Conservation (phyloP, 129 eudicot genomes). For the Pseudognaphalium luteoalbum region DNA sequence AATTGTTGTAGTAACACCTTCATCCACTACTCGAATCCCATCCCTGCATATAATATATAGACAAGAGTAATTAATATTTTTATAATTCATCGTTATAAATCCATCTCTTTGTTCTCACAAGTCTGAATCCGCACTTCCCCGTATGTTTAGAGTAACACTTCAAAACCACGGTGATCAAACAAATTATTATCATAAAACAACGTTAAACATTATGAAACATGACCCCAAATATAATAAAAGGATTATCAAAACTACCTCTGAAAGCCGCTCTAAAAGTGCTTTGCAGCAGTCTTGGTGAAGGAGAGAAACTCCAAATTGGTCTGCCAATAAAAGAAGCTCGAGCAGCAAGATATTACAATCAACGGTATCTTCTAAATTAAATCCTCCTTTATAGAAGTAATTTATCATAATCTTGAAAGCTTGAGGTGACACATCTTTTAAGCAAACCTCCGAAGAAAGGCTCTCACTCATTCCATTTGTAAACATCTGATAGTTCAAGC, state of each 20-base stretch:
- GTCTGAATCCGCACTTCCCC: slow-evolving; percentile 59
- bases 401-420: slow-evolving; percentile 73
- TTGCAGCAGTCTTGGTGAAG: slow-evolving; percentile 99
- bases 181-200: slow-evolving; percentile 12
- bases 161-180: slow-evolving; percentile 41
- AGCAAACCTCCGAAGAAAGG: slow-evolving; percentile 58
- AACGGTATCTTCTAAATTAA: slow-evolving; percentile 40
- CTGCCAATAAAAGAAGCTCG: slow-evolving; percentile 88
- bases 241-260: slow-evolving; percentile 69
- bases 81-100: slow-evolving; percentile 35
- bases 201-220: slow-evolving; percentile 4
- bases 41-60: slow-evolving; percentile 93
- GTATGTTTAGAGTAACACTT: slow-evolving; percentile 47
- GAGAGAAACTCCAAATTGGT: slow-evolving; percentile 79
- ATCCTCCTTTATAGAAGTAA: slow-evolving; percentile 71
- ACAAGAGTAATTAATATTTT: slow-evolving; percentile 61
- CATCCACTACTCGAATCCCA: slow-evolving; percentile 73
- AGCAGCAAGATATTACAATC: slow-evolving; percentile 62
- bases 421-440: slow-evolving; percentile 72
- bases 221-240: background rate
- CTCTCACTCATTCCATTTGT: slow-evolving; percentile 98
- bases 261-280: slow-evolving; percentile 71
- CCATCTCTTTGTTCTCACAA: slow-evolving; percentile 55
- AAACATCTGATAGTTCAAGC: slow-evolving; percentile 73
- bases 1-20: slow-evolving; percentile 69